These are phyloP conservation scores for Glycine latifolia DNA, from an alignment of 306 rosid genomes.

Conservation along the genomic window DNA sequence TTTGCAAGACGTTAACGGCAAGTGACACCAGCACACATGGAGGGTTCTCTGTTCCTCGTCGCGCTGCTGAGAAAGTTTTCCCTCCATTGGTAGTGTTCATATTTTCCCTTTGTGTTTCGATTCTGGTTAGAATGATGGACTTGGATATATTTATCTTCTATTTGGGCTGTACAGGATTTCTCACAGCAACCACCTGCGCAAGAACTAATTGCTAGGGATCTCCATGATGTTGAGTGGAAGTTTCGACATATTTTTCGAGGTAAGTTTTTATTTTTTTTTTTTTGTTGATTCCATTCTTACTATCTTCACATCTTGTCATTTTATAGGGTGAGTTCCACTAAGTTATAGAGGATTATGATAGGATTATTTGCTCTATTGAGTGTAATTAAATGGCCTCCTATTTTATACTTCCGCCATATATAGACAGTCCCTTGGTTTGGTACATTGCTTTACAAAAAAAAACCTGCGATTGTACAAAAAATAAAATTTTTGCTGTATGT, in stretches of 20 bases:
- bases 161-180: slow-evolving; percentile 70
- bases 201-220: slow-evolving; percentile 93
- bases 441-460: not conserved
- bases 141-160: slow-evolving; percentile 44
- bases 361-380: not conserved
- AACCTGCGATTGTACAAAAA: not conserved
- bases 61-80: slow-evolving; percentile 95
- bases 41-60: slow-evolving; percentile 98
- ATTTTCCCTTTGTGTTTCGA: slow-evolving; percentile 38
- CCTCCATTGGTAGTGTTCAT: slow-evolving; percentile 77
- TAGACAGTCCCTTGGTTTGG: not conserved
- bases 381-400: not conserved
- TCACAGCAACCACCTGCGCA: slow-evolving; percentile 90
- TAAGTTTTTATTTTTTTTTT: slow-evolving; percentile 37
- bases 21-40: slow-evolving; percentile 98
- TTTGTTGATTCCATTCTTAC: not conserved
- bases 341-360: not conserved
- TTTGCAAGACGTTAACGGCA: slow-evolving; percentile 94
- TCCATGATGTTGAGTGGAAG: slow-evolving; percentile 95
- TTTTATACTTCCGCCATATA: not conserved
- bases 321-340: not conserved
- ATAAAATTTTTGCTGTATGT: slow-evolving; percentile 7
- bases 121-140: not conserved
- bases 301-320: not conserved
- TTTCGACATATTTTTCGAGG: slow-evolving; percentile 93